Evolutionary conservation across 805 yeast species (phyloP).

Genomic region (Torulaspora indica): DNA sequence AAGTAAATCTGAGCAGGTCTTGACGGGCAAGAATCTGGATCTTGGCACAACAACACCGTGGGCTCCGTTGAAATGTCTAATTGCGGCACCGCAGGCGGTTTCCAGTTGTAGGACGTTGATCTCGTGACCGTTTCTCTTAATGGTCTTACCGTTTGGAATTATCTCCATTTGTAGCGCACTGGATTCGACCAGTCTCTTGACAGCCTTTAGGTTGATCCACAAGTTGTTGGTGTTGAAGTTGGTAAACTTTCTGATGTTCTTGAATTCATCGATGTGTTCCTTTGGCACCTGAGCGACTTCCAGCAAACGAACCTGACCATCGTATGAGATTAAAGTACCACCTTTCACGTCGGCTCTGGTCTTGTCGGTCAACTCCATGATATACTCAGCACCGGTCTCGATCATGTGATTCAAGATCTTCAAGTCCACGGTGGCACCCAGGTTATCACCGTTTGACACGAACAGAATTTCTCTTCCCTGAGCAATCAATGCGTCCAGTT

Average conservation of each 20-base stretch:
- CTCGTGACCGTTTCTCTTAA: slow-evolving; percentile 70
- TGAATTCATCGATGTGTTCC: slow-evolving; percentile 96
- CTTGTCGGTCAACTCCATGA: slow-evolving; percentile 98
- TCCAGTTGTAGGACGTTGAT: slow-evolving; percentile 89
- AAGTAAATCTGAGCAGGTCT: slow-evolving; percentile 91
- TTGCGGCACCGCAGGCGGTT: slow-evolving; percentile 99
- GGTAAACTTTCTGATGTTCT: slow-evolving; percentile 94
- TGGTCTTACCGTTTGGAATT: slow-evolving; percentile 88
- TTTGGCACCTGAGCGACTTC: slow-evolving; percentile 95
- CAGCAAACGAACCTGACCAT: slow-evolving; percentile 87
- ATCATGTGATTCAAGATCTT: slow-evolving; percentile 89
- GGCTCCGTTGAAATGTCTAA: slow-evolving; percentile 89
- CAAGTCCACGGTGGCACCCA: slow-evolving; percentile 96
- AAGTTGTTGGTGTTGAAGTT: slow-evolving; percentile 97
- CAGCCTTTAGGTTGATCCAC: slow-evolving; percentile 94
- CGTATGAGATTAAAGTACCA: slow-evolving; percentile 95
- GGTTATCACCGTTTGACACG: slow-evolving; percentile 96
- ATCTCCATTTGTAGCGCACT: slow-evolving; percentile 85
- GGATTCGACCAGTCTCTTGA: slow-evolving; percentile 83
- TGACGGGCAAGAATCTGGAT: slow-evolving; percentile 95
- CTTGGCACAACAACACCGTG: slow-evolving; percentile 99
- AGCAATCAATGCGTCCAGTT: slow-evolving; percentile 79
- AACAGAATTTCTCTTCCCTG: slow-evolving; percentile 94
- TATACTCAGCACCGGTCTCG: slow-evolving; percentile 85
- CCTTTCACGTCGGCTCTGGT: slow-evolving; percentile 99